A percentile compares a stretch with the other conserved stretches of the same genome.
These are phyloP conservation scores for Heliamphora exappendiculata DNA, from an alignment of 148 eudicot genomes.

Conservation along the genomic window DNA sequence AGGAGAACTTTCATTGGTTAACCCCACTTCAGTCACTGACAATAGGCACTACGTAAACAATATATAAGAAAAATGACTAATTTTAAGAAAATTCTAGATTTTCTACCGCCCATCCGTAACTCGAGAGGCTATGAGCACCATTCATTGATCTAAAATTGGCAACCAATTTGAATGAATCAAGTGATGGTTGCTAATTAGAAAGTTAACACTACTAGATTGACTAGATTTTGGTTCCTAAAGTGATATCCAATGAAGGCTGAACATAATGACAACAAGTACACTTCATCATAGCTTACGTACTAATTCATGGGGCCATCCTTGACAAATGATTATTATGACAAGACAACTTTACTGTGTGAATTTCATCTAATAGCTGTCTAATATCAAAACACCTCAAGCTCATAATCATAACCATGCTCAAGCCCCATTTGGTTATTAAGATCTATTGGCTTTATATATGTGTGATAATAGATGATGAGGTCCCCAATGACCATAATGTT, in stretches of 20 bases:
- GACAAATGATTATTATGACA: not conserved
- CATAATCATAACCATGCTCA: not conserved
- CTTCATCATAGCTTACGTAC: not conserved
- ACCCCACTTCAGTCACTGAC: not conserved
- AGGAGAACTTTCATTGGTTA: not conserved
- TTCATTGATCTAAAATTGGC: not conserved
- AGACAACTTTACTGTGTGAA: not conserved
- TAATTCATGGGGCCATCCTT: not conserved
- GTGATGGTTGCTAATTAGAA: not conserved
- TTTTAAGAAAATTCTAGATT: not conserved
- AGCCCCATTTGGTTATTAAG: not conserved
- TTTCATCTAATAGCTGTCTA: not conserved
- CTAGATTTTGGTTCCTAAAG: not conserved
- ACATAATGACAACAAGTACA: not conserved
- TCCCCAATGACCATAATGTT: not conserved
- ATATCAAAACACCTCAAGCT: constrained; percentile 1
- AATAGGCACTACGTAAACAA: not conserved
- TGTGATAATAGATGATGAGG: not conserved
- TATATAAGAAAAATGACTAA: not conserved
- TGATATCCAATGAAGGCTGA: not conserved
- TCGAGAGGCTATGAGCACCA: constrained; percentile 1
- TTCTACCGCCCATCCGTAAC: not conserved
- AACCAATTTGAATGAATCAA: not conserved
- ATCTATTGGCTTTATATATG: not conserved
- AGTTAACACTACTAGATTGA: not conserved